These are phyloP conservation scores for Russula sp. DNA, from an alignment of 768 basidiomycete genomes.

Conservation along the genomic window DNA sequence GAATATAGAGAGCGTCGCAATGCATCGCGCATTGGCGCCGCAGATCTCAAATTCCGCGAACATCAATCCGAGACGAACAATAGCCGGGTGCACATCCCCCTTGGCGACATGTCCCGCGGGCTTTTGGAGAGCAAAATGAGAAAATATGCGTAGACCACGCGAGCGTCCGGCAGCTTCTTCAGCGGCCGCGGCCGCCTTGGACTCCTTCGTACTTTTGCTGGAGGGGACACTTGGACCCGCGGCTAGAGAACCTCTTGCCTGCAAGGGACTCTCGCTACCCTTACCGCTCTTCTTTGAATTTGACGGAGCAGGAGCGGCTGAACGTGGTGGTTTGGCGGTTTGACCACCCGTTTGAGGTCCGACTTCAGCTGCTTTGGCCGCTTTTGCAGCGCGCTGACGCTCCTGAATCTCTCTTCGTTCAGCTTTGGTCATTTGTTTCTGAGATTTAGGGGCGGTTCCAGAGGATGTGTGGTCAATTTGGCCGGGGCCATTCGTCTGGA, in stretches of 20 bases:
- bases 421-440: conserved; percentile 34
- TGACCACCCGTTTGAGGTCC: background rate
- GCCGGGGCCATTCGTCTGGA: conserved; percentile 5
- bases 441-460: conserved; percentile 16
- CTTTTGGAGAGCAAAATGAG: conserved; percentile 79
- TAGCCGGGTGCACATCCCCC: conserved; percentile 86
- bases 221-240: conserved; percentile 22
- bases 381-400: conserved; percentile 25
- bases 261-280: conserved; percentile 25
- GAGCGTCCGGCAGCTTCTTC: conserved; percentile 38
- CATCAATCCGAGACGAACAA: conserved; percentile 80
- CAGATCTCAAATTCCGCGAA: conserved; percentile 90
- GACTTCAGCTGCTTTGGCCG: conserved; percentile 2
- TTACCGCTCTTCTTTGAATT: conserved; percentile 6
- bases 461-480: conserved; percentile 3
- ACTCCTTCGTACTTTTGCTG: conserved; percentile 18
- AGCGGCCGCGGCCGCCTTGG: conserved; percentile 24
- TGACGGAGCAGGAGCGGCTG: background rate
- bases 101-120: conserved; percentile 45
- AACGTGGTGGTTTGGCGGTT: conserved; percentile 9
- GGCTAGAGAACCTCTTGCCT: background rate
- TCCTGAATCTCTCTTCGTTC: conserved; percentile 27
- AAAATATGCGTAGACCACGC: conserved; percentile 75
- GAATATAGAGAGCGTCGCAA: conserved; percentile 86
- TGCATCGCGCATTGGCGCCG: conserved; percentile 93